Percentiles rank a stretch among this genome's conserved stretches.
These are phyloP conservation scores for Euphrasia arctica DNA, from an alignment of 305 asterid species.

Conservation along the genomic window DNA sequence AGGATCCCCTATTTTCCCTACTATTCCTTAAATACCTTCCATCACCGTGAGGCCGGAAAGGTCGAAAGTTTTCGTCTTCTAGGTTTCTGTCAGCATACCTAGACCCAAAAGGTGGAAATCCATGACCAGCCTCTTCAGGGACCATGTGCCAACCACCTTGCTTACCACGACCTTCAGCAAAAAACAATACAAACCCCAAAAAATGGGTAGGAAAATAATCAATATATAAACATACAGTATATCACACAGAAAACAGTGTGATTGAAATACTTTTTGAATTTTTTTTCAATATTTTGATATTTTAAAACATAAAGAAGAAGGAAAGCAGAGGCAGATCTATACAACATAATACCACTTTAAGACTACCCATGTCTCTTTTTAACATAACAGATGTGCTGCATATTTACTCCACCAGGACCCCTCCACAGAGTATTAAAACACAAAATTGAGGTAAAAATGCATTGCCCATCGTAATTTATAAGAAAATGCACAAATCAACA, in stretches of 20 bases:
- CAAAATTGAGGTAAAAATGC: conserved; percentile 22
- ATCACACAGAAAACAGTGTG: neutral
- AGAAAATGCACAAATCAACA: conserved; percentile 18
- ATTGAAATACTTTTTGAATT: conserved; percentile 5
- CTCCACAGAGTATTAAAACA: conserved; percentile 1
- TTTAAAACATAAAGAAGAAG: conserved; percentile 6
- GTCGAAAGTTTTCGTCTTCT: conserved; percentile 65
- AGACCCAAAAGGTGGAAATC: conserved; percentile 59
- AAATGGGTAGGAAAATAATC: conserved; percentile 25
- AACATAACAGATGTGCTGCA: conserved; percentile 47
- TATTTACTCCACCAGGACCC: conserved; percentile 23
- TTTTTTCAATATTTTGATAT: neutral
- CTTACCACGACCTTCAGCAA: conserved; percentile 92
- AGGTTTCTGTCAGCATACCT: conserved; percentile 63
- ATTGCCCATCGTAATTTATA: conserved; percentile 9
- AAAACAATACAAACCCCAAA: conserved; percentile 34
- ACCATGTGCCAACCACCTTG: conserved; percentile 83
- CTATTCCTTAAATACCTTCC: conserved; percentile 61
- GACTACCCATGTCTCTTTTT: conserved; percentile 16
- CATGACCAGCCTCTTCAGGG: conserved; percentile 68
- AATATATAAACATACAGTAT: conserved; percentile 25
- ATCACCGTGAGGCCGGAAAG: conserved; percentile 49
- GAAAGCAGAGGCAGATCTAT: conserved; percentile 27
- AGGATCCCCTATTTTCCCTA: conserved; percentile 63
- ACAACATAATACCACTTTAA: conserved; percentile 22